Percentiles rank a stretch among this genome's conserved stretches.
These are phyloP conservation scores for Suhomyces bokatorum DNA, from an alignment of 1,139 yeast species.

Conservation along the genomic window DNA sequence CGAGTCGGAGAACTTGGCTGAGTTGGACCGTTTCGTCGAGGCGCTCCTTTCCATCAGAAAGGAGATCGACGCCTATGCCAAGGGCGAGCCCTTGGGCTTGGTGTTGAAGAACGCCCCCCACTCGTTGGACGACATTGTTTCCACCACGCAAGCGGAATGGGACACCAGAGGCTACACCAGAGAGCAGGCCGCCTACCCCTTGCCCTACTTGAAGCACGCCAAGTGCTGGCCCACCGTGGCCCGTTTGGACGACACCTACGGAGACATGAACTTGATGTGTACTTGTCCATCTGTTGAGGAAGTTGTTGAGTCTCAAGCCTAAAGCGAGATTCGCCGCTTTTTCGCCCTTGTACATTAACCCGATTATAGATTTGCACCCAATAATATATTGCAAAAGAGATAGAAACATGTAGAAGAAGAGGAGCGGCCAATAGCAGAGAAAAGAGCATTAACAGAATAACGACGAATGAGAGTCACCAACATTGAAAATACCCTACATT, in stretches of 20 bases:
- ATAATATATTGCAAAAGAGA: not conserved
- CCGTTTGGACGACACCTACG: conserved; percentile 90
- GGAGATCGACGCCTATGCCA: conserved; percentile 78
- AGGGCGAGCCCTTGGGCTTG: conserved; percentile 64
- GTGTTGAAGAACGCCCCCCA: conserved; percentile 93
- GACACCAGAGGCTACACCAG: conserved; percentile 81
- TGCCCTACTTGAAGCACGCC: conserved; percentile 65
- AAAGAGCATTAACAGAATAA: no score
- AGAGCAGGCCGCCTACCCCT: conserved; percentile 91
- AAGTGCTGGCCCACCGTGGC: conserved; percentile 97
- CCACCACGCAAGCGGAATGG: conserved; percentile 65
- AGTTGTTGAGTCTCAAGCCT: conserved; percentile 36
- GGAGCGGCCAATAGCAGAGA: no score
- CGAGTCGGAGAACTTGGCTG: conserved; percentile 86
- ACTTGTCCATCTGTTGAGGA: conserved; percentile 87
- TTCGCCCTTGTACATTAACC: conserved; percentile 5
- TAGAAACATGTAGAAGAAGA: no score
- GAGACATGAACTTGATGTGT: conserved; percentile 90
- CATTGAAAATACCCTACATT: no score
- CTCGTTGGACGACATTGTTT: conserved; percentile 73
- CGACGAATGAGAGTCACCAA: no score
- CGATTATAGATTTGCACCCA: conserved; percentile 9
- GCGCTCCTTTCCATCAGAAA: conserved; percentile 79
- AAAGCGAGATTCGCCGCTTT: conserved; percentile 5
- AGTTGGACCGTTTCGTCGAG: conserved; percentile 86